Conservation (phyloP, 1,139 yeast genomes). For the Candida tetrigidarum region DNA sequence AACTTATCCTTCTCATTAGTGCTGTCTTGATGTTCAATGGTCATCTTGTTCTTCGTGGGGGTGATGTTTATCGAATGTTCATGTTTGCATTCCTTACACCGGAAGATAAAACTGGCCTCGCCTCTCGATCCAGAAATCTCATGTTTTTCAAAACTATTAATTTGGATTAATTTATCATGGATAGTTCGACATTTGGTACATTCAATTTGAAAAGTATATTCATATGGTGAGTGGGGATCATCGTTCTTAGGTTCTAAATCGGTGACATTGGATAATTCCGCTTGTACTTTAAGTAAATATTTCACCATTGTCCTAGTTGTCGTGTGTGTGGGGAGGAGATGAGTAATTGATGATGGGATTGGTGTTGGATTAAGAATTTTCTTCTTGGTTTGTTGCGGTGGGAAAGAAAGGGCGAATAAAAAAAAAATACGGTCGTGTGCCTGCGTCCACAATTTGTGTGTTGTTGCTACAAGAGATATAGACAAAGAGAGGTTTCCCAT, state of each 20-base stretch:
- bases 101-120: constrained; percentile 81
- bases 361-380: background rate
- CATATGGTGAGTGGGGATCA: constrained; percentile 62
- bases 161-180: constrained; percentile 74
- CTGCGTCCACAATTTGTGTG: too few relatives aligned
- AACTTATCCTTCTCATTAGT: constrained; percentile 40
- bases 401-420: background rate
- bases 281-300: constrained; percentile 54
- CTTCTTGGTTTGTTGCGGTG: background rate
- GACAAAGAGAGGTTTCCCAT: too few relatives aligned
- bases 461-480: too few relatives aligned
- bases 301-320: constrained; percentile 46
- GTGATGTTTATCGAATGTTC: constrained; percentile 44
- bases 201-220: constrained; percentile 70
- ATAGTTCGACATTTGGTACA: constrained; percentile 83
- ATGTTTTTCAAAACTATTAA: constrained; percentile 64
- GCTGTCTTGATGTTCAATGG: constrained; percentile 27
- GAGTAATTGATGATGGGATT: constrained; percentile 6
- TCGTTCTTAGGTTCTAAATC: constrained; percentile 70
- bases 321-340: too few relatives aligned
- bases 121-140: constrained; percentile 78
- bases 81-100: constrained; percentile 67
- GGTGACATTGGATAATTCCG: constrained; percentile 66
- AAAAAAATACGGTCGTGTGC: background rate
- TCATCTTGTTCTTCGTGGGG: constrained; percentile 35